A percentile compares a stretch with the other conserved stretches of the same genome.
These are phyloP conservation scores for Priceomyces haplophilus DNA, from an alignment of 805 yeast species.

Conservation along the genomic window DNA sequence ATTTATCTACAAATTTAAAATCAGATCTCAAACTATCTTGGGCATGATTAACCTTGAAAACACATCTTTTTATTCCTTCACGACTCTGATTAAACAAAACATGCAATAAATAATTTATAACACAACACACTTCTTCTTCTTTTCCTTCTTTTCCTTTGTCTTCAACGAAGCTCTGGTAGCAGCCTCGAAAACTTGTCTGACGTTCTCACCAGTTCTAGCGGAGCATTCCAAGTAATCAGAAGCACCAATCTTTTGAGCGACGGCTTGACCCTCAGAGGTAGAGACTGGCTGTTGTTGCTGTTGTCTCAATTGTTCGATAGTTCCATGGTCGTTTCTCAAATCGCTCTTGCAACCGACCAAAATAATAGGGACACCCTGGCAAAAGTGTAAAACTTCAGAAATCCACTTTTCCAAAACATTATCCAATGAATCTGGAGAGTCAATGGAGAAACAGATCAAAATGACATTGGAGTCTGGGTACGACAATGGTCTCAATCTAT, in stretches of 20 bases:
- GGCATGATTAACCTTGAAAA: not conserved
- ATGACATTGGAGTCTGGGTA: constrained; percentile 93
- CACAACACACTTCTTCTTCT: constrained; percentile 69
- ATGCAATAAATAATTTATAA: constrained; percentile 40
- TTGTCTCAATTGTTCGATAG: constrained; percentile 70
- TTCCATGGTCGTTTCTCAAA: constrained; percentile 76
- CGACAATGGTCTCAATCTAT: constrained; percentile 84
- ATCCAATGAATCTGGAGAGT: constrained; percentile 87
- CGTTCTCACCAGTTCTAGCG: constrained; percentile 88
- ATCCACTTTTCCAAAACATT: constrained; percentile 97
- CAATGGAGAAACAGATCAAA: constrained; percentile 86
- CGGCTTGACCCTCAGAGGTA: constrained; percentile 77
- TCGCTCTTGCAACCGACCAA: constrained; percentile 91
- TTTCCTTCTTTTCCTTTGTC: constrained; percentile 57
- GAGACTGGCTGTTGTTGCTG: constrained; percentile 80
- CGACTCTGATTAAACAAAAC: not conserved
- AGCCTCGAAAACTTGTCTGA: constrained; percentile 86
- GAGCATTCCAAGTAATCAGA: constrained; percentile 86
- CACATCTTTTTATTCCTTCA: not conserved
- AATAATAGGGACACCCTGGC: constrained; percentile 90
- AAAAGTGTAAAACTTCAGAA: constrained; percentile 88
- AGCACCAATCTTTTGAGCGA: constrained; percentile 88
- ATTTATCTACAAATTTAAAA: not conserved
- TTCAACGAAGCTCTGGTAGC: constrained; percentile 88
- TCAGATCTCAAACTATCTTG: not conserved